Percentiles rank a stretch among this genome's conserved stretches.
phyloP scores from a whole-genome alignment of 225 moss, liverwort and hornwort genomes.

The Pseudoscleropodium purum region DNA sequence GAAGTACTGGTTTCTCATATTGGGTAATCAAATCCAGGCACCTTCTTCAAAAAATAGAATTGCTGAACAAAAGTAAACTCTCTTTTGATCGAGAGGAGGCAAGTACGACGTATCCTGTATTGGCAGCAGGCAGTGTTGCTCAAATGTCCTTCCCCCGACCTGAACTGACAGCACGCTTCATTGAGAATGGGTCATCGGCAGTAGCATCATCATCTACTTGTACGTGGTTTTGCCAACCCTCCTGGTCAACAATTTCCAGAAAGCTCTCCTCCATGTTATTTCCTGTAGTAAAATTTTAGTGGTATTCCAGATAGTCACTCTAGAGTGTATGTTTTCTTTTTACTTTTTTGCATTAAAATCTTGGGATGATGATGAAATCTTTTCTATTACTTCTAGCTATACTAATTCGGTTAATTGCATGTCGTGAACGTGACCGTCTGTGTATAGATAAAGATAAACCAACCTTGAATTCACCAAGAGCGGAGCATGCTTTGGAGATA shows the following conservation, averaged over 20 bases:
- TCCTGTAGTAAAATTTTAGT: not conserved
- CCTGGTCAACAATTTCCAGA: not conserved
- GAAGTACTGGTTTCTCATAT: constrained; percentile 2
- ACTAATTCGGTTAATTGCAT: not conserved
- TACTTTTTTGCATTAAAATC: not conserved
- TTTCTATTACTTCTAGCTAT: not conserved
- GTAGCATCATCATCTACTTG: constrained; percentile 5
- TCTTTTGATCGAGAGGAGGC: not conserved
- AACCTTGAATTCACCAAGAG: not conserved
- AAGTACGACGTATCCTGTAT: not conserved
- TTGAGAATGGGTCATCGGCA: constrained; percentile 1
- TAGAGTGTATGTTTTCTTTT: not conserved
- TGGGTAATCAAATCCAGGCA: constrained; percentile 28
- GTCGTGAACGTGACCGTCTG: not conserved
- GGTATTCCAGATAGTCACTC: not conserved
- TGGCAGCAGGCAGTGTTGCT: not conserved
- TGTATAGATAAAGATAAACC: not conserved
- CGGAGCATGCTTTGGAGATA: not conserved
- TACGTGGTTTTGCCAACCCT: constrained; percentile 12
- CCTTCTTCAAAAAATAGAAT: constrained; percentile 28
- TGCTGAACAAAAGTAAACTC: constrained; percentile 10
- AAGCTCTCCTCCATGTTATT: not conserved
- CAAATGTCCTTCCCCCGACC: not conserved
- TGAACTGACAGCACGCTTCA: not conserved
- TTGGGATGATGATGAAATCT: not conserved